Evolutionary conservation across 2,329 filamentous ascomycete species (phyloP), one percentile per base, ranked within the genome.

Genomic region (Neopestalotiopsis sp.): DNA sequence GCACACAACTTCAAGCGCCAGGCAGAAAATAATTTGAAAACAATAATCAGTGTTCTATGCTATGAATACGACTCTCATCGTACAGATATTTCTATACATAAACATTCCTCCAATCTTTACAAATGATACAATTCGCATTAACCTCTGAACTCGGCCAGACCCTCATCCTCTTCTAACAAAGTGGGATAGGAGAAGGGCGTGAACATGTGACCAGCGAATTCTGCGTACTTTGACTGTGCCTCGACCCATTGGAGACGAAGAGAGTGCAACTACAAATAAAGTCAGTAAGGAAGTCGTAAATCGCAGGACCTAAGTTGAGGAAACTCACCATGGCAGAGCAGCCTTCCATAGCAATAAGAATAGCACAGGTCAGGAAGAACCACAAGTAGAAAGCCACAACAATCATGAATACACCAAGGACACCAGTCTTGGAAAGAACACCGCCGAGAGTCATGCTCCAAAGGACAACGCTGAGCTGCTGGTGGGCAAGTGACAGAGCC

Each of bases 401-500:
- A 74, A 95, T 90, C 84, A 93, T 91, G 75, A 97, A 86, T 63
- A 95, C 90, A 68, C 95, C 95, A 0, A 88, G 70, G 61, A 88
- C 84, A 62, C 93, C 92, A 1, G 85, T 86, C 74, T 86, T 89
- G 30, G 83, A 83, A 69, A 99, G 92, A 3, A 93, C 92, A 65
- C 90, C 91, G 38, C 88, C 92, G 65, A 99, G 86, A 1, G 96
- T 99, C 96, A 99, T 99, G 76, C 89, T 89, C 96, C 96, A 99
- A 62, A 99, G 88, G 72, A 99, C 96, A 72, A 95, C 92, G 63
- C 94, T 97, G 70, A 99, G 91, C 87, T 98, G 96, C 81, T 99
- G 96, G 86, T 99, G 96, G 40, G 96, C 96, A 70, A 99, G 91
- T 1, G 96, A 99, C 75, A 99, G 83, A 40, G 96, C 96, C 96